phyloP scores from a whole-genome alignment of 805 yeast genomes.

The Cyberlindnera saturnus region DNA sequence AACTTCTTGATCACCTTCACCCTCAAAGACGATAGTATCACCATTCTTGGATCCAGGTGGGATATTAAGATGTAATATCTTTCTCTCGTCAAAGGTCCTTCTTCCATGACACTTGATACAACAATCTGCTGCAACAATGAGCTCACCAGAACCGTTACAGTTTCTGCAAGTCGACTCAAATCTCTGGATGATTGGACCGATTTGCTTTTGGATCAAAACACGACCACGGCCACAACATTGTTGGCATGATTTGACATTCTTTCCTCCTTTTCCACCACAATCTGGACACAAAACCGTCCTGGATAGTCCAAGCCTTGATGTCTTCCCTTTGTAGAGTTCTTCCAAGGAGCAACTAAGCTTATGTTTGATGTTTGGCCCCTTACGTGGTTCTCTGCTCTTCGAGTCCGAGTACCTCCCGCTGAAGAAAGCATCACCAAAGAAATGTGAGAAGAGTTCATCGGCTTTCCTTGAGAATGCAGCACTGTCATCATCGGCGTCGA shows the following conservation, averaged over 20 bases:
- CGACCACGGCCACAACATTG: constrained; percentile 40
- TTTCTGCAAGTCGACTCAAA: constrained; percentile 38
- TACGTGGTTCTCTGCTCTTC: constrained; percentile 18
- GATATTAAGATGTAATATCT: constrained; percentile 45
- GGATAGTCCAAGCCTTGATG: constrained; percentile 46
- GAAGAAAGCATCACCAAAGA: constrained; percentile 26
- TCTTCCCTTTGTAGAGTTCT: constrained; percentile 56
- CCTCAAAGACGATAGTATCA: constrained; percentile 44
- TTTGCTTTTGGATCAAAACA: constrained; percentile 31
- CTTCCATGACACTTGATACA: constrained; percentile 40
- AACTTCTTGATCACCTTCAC: constrained; percentile 61
- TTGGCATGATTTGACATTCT: constrained; percentile 24
- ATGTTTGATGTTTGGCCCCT: constrained; percentile 54
- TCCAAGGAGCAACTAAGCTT: constrained; percentile 43
- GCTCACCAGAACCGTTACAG: constrained; percentile 38
- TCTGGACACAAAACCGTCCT: constrained; percentile 40
- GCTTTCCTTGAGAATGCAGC: constrained; percentile 14
- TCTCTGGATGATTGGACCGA: constrained; percentile 40
- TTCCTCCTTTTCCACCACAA: constrained; percentile 52
- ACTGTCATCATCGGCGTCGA: not conserved
- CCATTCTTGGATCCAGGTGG: constrained; percentile 52
- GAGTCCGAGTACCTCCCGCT: not conserved
- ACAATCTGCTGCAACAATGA: constrained; percentile 25
- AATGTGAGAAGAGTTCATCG: constrained; percentile 25
- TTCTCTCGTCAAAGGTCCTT: constrained; percentile 41